These are phyloP conservation scores for Batrachochytrium dendrobatidis DNA, from an alignment of 371 early-diverging fungal genomes.

Conservation along the genomic window DNA sequence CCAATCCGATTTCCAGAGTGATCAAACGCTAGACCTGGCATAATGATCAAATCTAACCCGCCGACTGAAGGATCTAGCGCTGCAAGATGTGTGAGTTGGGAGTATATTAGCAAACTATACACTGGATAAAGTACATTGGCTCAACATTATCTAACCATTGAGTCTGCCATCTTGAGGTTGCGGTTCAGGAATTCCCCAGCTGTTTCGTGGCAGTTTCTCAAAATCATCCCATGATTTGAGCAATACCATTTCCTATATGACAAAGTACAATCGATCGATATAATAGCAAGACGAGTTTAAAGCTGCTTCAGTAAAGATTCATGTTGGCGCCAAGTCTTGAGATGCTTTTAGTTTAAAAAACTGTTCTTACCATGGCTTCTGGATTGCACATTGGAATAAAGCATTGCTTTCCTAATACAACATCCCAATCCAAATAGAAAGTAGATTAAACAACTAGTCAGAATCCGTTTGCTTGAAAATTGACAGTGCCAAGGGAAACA, in stretches of 20 bases:
- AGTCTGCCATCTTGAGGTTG: slow-evolving; percentile 12
- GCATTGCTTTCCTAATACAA: slow-evolving; percentile 26
- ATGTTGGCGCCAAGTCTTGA: neutral
- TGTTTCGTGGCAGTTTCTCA: slow-evolving; percentile 28
- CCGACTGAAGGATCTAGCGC: slow-evolving; percentile 1
- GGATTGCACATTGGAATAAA: slow-evolving; percentile 39
- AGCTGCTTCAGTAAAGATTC: no score
- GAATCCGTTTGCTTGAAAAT: no score
- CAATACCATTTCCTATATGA: slow-evolving; percentile 44
- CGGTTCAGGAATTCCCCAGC: slow-evolving; percentile 54
- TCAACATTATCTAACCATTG: slow-evolving; percentile 3
- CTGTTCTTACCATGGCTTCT: slow-evolving; percentile 16
- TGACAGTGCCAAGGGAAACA: no score
- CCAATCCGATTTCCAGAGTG: slow-evolving; percentile 38
- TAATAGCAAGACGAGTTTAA: no score
- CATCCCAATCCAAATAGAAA: no score
- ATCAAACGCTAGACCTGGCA: slow-evolving; percentile 52
- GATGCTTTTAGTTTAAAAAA: neutral
- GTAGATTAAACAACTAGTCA: no score
- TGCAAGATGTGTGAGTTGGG: no score
- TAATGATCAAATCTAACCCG: slow-evolving; percentile 24
- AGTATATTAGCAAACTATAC: neutral
- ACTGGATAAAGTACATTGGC: neutral
- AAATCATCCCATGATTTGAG: slow-evolving; percentile 25
- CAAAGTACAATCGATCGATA: neutral